These are phyloP conservation scores for Phialophora expanda DNA, from an alignment of 2,329 filamentous ascomycete genomes.

Conservation along the genomic window DNA sequence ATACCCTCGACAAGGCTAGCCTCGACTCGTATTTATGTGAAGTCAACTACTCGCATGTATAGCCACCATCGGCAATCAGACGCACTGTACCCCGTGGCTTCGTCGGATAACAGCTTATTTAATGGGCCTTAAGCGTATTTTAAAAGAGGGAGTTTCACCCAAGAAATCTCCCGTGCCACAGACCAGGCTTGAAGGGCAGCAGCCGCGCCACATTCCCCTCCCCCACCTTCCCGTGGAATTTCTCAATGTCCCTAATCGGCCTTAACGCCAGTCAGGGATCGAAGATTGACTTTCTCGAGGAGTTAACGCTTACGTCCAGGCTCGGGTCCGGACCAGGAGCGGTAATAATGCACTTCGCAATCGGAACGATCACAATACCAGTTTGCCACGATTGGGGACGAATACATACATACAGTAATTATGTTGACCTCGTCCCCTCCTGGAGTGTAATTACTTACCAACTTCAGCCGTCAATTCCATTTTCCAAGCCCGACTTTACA, in stretches of 20 bases:
- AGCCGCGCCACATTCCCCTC: not conserved
- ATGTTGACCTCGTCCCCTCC: no score
- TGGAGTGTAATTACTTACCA: no score
- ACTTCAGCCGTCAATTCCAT: no score
- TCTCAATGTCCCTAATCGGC: not conserved
- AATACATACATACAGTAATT: no score
- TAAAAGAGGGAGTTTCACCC: no score
- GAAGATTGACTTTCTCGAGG: not conserved
- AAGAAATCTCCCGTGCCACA: no score
- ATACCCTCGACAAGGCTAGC: conserved; percentile 4
- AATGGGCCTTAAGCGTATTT: not conserved
- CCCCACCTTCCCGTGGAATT: not conserved
- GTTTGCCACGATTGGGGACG: no score
- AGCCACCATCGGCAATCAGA: not conserved
- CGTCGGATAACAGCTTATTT: not conserved
- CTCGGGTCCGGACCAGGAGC: no score
- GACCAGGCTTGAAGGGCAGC: not conserved
- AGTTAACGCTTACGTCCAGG: not conserved
- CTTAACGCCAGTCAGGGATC: not conserved
- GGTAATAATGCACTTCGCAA: not conserved
- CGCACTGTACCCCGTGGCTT: not conserved
- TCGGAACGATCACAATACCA: not conserved
- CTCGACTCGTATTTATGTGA: conserved; percentile 6
- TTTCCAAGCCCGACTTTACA: not conserved
- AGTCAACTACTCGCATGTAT: not conserved